Conservation (phyloP, 2,329 filamentous ascomycete genomes). For the Botryotinia calthae region DNA sequence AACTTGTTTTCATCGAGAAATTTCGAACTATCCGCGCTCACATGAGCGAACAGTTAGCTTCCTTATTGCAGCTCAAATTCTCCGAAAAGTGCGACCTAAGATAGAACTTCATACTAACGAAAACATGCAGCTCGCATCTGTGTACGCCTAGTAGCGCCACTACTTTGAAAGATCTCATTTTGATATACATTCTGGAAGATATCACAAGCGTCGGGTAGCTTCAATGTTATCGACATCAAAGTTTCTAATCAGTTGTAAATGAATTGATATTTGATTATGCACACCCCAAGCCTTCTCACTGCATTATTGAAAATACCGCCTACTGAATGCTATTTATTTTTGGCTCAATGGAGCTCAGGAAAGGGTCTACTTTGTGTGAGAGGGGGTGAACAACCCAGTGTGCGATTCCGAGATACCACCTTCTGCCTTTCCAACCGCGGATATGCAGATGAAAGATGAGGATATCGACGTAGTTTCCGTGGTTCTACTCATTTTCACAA, state of each 20-base stretch:
- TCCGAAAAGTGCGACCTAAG: background rate
- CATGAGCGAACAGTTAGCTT: background rate
- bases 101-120: background rate
- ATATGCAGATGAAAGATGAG: background rate
- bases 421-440: background rate
- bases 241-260: background rate
- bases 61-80: background rate
- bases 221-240: background rate
- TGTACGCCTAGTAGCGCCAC: conserved; percentile 10
- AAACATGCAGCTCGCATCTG: conserved; percentile 2
- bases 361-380: background rate
- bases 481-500: background rate
- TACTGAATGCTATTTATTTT: background rate
- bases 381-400: background rate
- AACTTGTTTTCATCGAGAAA: background rate
- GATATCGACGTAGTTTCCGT: background rate
- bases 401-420: background rate
- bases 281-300: background rate
- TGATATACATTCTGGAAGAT: background rate
- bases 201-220: background rate
- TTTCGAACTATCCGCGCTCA: background rate
- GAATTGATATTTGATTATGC: background rate
- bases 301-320: conserved; percentile 4
- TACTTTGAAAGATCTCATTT: background rate
- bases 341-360: background rate